Evolutionary conservation across 1,284 basidiomycete genomes (phyloP), one percentile per base, ranked within the genome.

Genomic region (Heterobasidion parviporum): DNA sequence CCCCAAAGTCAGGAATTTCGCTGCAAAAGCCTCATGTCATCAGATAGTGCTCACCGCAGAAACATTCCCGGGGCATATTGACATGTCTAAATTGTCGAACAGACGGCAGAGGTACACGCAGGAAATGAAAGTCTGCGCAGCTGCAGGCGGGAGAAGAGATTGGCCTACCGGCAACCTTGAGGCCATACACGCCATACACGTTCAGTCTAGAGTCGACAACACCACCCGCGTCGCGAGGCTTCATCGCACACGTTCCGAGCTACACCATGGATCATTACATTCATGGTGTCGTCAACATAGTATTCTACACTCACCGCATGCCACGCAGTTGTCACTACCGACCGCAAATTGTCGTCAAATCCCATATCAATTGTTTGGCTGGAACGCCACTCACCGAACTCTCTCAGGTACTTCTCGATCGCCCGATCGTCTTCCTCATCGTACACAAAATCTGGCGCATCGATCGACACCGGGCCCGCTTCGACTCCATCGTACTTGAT

Each of bases 241-340:
- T 85, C 85, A 88, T 87, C 0, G 81, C 77, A 59, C 84, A 86
- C 0, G 85, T 88, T n/a, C 82, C 82, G 36, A 82, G 70, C 80
- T 82, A 56, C n/a, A 9, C 18, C 2, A 52, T 16, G 10, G 16
- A 16, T 6, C 9, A 43, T 41, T 43, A 2, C 15, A 6, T 33
- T 20, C 35, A 6, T 16, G 26, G 6, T 8, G 6, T 6, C 18
- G 1, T 36, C 14, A 14, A 26, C 45, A 32, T 15, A 18, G 32
- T 14, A 10, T 26, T 14, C 7, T 7, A 47, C n/a, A 6, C 1
- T 61, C 76, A 83, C 83, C 56, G 81, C 77, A 61, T 86, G 84
- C 77, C 77, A 83, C 0, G 73, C 67, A 0, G 79, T 77, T 15
- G 53, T 54, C 5, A 75, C 81, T 82, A 32, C 4, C 51, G 26